phyloP scores from a whole-genome alignment of 1,139 yeast species.

The Kodamaea sp. region DNA sequence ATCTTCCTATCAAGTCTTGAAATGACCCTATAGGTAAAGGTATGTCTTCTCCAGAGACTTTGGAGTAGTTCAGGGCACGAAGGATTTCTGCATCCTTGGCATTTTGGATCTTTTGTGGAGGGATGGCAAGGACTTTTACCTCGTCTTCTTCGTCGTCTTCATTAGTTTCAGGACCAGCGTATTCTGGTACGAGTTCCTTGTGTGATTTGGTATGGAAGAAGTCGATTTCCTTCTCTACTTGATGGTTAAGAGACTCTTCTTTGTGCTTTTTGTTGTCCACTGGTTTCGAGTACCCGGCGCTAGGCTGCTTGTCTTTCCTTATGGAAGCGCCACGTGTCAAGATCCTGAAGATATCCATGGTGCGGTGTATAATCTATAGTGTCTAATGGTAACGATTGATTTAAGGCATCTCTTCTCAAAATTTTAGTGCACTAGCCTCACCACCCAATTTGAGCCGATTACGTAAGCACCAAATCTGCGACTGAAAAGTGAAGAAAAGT shows the following conservation, averaged over 20 bases:
- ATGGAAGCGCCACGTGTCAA: conserved; percentile 83
- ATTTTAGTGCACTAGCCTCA: too few relatives aligned
- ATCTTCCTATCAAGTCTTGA: conserved; percentile 71
- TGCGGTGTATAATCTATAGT: too few relatives aligned
- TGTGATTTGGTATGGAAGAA: conserved; percentile 64
- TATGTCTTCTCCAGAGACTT: conserved; percentile 73
- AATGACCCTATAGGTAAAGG: conserved; percentile 91
- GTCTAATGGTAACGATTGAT: too few relatives aligned
- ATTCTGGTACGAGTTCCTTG: conserved; percentile 16
- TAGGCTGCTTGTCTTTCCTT: conserved; percentile 50
- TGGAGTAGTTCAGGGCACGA: conserved; percentile 58
- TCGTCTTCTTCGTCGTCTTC: conserved; percentile 18
- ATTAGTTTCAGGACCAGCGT: conserved; percentile 22
- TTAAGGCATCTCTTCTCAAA: too few relatives aligned
- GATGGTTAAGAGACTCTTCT: conserved; percentile 38
- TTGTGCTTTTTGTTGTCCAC: conserved; percentile 26
- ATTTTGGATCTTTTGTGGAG: conserved; percentile 50
- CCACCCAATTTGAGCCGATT: too few relatives aligned
- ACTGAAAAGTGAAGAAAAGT: conserved; percentile 4
- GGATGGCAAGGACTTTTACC: conserved; percentile 16
- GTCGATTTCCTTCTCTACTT: conserved; percentile 64
- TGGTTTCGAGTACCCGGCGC: conserved; percentile 49
- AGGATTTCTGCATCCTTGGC: conserved; percentile 58
- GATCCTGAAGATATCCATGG: conserved; percentile 93
- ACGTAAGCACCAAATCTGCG: too few relatives aligned